Conservation (phyloP, 805 yeast genomes). For the Pichia kluyveri region DNA sequence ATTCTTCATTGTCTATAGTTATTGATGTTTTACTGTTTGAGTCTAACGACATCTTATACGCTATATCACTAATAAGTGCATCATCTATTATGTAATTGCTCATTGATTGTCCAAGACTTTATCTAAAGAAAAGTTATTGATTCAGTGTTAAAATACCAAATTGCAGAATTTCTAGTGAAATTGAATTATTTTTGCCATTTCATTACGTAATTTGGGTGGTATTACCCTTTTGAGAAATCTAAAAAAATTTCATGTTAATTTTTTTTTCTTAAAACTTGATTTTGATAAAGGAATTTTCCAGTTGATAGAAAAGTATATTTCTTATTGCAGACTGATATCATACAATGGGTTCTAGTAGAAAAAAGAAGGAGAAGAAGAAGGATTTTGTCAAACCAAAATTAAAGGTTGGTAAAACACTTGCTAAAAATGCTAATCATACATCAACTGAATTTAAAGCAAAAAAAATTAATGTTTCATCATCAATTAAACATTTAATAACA, state of each 20-base stretch:
- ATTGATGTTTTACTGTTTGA: not conserved
- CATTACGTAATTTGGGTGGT: not conserved
- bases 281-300: no score
- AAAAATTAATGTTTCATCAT: constrained; percentile 28
- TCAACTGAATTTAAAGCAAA: constrained; percentile 79
- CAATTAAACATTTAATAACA: constrained; percentile 16
- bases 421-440: constrained; percentile 66
- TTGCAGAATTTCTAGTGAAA: no score
- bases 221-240: not conserved
- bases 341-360: constrained; percentile 43
- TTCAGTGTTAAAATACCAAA: no score
- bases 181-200: no score
- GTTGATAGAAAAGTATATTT: no score
- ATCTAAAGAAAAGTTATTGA: no score
- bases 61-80: not conserved
- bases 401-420: constrained; percentile 77
- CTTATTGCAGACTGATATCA: no score
- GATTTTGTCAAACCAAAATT: constrained; percentile 74
- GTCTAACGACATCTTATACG: not conserved
- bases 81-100: not conserved
- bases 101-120: no score
- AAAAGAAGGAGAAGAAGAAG: constrained; percentile 55
- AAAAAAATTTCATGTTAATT: not conserved
- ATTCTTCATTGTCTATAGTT: no score
- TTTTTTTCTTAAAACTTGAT: no score